These are phyloP conservation scores for Calonectria naviculata DNA, from an alignment of 2,329 filamentous ascomycete species.

Conservation along the genomic window DNA sequence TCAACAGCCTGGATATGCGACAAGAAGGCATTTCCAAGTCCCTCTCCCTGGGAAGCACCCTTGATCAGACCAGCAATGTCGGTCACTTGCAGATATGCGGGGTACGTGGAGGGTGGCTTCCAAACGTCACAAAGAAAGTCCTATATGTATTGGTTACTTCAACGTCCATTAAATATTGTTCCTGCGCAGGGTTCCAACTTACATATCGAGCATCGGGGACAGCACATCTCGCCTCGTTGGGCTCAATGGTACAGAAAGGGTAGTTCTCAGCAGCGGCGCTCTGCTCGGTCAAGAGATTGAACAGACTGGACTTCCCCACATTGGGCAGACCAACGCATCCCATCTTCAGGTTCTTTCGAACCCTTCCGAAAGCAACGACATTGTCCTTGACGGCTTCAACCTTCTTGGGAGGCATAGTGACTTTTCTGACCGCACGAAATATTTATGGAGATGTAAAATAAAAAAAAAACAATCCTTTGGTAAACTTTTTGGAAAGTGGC, in stretches of 20 bases:
- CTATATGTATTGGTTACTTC: constrained; percentile 36
- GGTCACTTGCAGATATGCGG: constrained; percentile 56
- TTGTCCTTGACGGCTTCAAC: constrained; percentile 52
- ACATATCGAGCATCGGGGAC: constrained; percentile 58
- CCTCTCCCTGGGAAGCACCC: constrained; percentile 56
- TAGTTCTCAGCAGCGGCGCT: constrained; percentile 58
- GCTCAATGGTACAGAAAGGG: constrained; percentile 59
- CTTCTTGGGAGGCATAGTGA: constrained; percentile 56
- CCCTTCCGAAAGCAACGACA: constrained; percentile 57
- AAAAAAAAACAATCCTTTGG: constrained; percentile 24
- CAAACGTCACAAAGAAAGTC: constrained; percentile 57
- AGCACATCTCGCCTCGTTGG: constrained; percentile 57
- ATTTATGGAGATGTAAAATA: constrained; percentile 15
- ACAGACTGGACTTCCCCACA: constrained; percentile 57
- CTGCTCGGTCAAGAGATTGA: constrained; percentile 59
- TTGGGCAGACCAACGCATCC: constrained; percentile 58
- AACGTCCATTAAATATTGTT: not conserved
- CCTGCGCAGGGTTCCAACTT: constrained; percentile 31
- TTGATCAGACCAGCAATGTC: constrained; percentile 59
- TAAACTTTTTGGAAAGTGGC: constrained; percentile 41
- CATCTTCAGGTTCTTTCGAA: constrained; percentile 59
- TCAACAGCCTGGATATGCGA: constrained; percentile 59
- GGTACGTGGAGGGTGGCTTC: constrained; percentile 58
- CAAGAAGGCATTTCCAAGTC: constrained; percentile 57
- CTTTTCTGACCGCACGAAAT: constrained; percentile 4